These are phyloP conservation scores for Iris macrosiphon DNA, from an alignment of 106 monocot genomes.

Conservation along the genomic window DNA sequence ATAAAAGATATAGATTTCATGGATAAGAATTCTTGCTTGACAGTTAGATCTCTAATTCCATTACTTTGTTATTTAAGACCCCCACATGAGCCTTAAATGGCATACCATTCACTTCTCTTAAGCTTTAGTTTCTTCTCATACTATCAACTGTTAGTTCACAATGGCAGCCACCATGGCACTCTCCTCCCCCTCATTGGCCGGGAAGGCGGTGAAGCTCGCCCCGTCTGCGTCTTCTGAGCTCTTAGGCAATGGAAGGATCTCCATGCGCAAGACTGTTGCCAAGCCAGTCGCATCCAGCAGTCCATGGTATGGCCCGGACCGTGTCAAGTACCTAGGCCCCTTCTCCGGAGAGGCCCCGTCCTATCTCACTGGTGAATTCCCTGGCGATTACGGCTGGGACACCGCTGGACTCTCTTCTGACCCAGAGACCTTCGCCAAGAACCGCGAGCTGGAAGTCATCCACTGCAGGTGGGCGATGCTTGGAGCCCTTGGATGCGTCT, in stretches of 20 bases:
- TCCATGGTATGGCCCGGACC: constrained; percentile 40
- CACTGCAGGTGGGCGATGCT: constrained; percentile 37
- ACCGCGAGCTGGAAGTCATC: constrained; percentile 34
- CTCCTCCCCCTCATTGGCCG: constrained; percentile 27
- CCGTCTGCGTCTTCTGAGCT: constrained; percentile 15
- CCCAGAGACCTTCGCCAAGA: constrained; percentile 41
- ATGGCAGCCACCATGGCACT: constrained; percentile 26
- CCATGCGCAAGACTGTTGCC: constrained; percentile 20
- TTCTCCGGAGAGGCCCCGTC: constrained; percentile 47
- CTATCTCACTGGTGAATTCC: constrained; percentile 63
- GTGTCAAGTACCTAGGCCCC: constrained; percentile 43
- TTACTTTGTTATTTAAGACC: too few relatives aligned
- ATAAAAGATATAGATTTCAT: constrained; percentile 1
- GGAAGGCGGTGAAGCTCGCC: constrained; percentile 24
- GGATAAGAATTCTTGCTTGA: neutral
- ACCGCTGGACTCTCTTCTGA: constrained; percentile 34
- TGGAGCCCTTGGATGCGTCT: constrained; percentile 26
- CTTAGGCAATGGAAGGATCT: constrained; percentile 25
- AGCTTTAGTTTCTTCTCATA: neutral
- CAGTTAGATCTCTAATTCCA: neutral
- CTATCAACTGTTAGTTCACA: too few relatives aligned
- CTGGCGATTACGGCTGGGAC: constrained; percentile 48
- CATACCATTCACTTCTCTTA: too few relatives aligned
- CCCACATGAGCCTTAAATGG: too few relatives aligned
- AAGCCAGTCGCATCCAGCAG: constrained; percentile 26